Conservation (phyloP, 352 stramenopile genomes). For the Phytopythium aichiense region DNA sequence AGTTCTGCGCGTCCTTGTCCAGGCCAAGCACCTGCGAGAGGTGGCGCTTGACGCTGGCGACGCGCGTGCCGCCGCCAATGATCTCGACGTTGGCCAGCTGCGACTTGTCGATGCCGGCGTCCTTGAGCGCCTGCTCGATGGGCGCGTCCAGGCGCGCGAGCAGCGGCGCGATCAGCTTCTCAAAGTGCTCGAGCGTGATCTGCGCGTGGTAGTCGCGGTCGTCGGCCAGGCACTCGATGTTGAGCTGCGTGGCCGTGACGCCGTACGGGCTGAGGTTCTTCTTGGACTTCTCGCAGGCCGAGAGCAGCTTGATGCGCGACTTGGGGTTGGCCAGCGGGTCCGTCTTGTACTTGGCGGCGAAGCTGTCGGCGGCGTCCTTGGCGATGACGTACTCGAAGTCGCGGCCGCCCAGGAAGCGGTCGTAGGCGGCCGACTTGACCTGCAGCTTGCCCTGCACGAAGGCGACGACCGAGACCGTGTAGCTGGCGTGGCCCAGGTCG, state of each 20-base stretch:
- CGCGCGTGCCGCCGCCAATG: conserved; percentile 93
- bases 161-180: conserved; percentile 90
- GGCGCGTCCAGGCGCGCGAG: conserved; percentile 80
- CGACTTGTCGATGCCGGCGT: conserved; percentile 88
- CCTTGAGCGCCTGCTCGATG: conserved; percentile 79
- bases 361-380: conserved; percentile 93
- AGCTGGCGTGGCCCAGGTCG: conserved; percentile 95
- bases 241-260: conserved; percentile 95
- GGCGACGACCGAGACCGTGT: conserved; percentile 90
- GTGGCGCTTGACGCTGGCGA: conserved; percentile 94
- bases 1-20: conserved; percentile 93
- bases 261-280: conserved; percentile 97
- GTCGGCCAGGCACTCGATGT: conserved; percentile 98
- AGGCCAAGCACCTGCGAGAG: conserved; percentile 90
- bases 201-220: conserved; percentile 96
- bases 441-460: conserved; percentile 95
- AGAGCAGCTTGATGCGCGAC: conserved; percentile 95
- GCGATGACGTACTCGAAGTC: conserved; percentile 97
- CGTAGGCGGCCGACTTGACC: conserved; percentile 93
- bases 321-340: conserved; percentile 92
- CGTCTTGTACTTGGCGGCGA: conserved; percentile 96
- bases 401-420: conserved; percentile 94
- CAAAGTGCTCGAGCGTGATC: conserved; percentile 94
- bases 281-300: conserved; percentile 98
- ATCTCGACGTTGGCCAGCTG: conserved; percentile 95